Evolutionary conservation across 1,139 yeast genomes (phyloP), one percentile per base, ranked within the genome.

Genomic region (Yamadazyma dendronema): DNA sequence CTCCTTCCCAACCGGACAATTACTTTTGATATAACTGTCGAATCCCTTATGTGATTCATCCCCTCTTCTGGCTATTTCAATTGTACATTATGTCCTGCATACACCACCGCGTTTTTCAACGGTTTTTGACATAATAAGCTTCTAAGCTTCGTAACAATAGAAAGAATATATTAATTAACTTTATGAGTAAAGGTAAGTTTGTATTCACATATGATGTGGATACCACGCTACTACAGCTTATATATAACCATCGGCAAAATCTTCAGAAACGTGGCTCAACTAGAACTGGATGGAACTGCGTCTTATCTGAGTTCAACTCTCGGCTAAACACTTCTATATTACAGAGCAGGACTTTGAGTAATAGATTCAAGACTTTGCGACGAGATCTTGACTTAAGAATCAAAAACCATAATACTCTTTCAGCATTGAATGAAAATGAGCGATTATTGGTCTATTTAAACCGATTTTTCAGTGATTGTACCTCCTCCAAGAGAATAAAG

Each of bases 261-360:
- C 45, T 61, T 3, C 59, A 57, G 41, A 57, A 57, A n/a, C 40
- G 65, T 31, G 67, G 67, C 2, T 49, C 54, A 27, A 56, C 60
- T 16, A 47, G 59, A 29, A 58, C 53, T 39, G 61, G 63, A 0
- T 61, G 67, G 67, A 55, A 53, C 17, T 36, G 41, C 6, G 54
- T 61, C 8, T 47, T 61, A 16, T 41, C 41, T 14, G 55, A 57
- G 32, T 61, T 60, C 38, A 61, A 61, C 39, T 40, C 42, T 4
- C 40, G 41, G 14, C 46, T 48, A 32, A 40, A 51, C 19, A 37
- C 59, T 24, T 47, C 45, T 13, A 54, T 61, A 13, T 40, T 59
- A 3, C 66, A 61, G 40, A 50, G 60, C n/a, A 35, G 66, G 30
- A 61, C 66, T 7, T 49, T 61, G 32, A 60, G 54, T 36, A 61